phyloP scores from a whole-genome alignment of 352 stramenopile genomes.

The Pythium myriotylum region DNA sequence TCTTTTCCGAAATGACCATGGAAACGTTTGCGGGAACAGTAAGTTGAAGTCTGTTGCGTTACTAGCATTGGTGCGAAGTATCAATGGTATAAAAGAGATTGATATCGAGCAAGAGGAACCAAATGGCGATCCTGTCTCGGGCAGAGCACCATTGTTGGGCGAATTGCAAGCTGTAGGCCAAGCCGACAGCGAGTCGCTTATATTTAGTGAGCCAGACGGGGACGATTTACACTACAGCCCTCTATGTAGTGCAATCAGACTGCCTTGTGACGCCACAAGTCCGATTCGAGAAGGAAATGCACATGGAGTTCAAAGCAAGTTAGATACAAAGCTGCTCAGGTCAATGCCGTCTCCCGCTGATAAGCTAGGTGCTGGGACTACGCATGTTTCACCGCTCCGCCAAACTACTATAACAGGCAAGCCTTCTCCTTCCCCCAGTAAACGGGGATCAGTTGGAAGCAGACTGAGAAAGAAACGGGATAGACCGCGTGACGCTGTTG shows the following conservation, averaged over 20 bases:
- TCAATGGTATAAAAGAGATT: no score
- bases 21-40: no score
- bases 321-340: no score
- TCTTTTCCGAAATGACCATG: slow-evolving; percentile 32
- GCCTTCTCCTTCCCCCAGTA: slow-evolving; percentile 21
- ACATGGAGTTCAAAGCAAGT: no score
- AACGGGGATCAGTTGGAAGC: slow-evolving; percentile 13
- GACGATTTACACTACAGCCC: slow-evolving; percentile 61
- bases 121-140: no score
- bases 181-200: slow-evolving; percentile 27
- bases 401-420: slow-evolving; percentile 24
- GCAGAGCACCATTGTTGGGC: background rate
- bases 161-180: background rate
- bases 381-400: slow-evolving; percentile 13
- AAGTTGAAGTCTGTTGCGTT: slow-evolving; percentile 50
- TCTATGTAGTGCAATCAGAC: slow-evolving; percentile 33
- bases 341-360: background rate
- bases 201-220: slow-evolving; percentile 32
- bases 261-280: slow-evolving; percentile 4
- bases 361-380: background rate
- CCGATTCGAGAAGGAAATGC: slow-evolving; percentile 10
- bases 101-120: no score
- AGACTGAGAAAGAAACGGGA: slow-evolving; percentile 12
- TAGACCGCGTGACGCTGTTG: slow-evolving; percentile 20
- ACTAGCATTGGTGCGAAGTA: slow-evolving; percentile 44